Base-by-base conservation (phyloP, 2,329 filamentous ascomycete genomes). In the Cercospora berteroae region DNA sequence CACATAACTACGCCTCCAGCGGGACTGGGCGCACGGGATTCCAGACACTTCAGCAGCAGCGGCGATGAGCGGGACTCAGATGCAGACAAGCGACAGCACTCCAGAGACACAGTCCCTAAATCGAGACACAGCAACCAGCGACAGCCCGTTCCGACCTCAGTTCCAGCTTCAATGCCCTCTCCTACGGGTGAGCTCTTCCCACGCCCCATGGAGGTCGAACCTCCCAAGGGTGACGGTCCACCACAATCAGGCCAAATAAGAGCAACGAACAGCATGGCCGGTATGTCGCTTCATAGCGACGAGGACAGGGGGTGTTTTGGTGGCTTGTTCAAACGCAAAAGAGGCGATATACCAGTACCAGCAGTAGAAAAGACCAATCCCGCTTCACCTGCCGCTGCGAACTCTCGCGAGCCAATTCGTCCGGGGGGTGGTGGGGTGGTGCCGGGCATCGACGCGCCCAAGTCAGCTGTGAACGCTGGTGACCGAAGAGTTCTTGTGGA, bases 401-500 rank as follows among this genome's bases (percentile, higher is more conserved):
- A 70, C 42, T 33, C 20, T 16, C 27, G 33, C 12, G 61, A 64
- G 52, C 61, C 52, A 20, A 69, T 72, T 8, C 77, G 75, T 64
- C 77, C 79, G n/a, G 81, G 81, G 18, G 82, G 82, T 5, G 81
- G 81, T 55, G 82, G 81, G 13, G 77, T 80, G 36, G 80, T 86
- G 2, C 83, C 86, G 25, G 84, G 85, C 61, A 89, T 85, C 52
- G 92, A 96, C 81, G 91, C 91, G 23, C 93, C 93, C 1, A 83
- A 89, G 9, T 93, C 92, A 63, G 92, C 92, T 13, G 89, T 90
- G 67, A 96, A 96, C 80, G 87, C 90, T 69, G 90, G 89, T 56
- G 91, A 94, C 75, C 85, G 93, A 86, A 86, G 86, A 72, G 91
- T 96, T 18, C 83, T 87, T 36, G 87, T 97, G 42, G 87, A 89